Base-by-base conservation (phyloP, 1,139 yeast genomes). In the Kodamaea fungicola region DNA sequence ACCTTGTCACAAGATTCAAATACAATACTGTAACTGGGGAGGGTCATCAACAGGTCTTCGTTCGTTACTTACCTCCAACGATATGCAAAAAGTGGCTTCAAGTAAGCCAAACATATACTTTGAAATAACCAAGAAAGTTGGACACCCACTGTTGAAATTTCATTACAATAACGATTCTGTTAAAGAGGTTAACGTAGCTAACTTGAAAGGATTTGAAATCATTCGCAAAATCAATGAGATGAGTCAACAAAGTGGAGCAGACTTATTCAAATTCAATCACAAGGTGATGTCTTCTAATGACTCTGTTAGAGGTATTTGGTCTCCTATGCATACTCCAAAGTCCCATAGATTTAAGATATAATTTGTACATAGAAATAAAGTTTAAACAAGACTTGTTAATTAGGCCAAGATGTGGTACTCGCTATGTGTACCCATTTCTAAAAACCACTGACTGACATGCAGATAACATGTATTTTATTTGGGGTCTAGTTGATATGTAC, bases 231-330 rank as follows among this genome's bases (percentile, higher is more conserved):
- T 85, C 44, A 72, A 76, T 49, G 84, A 80, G 46, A 56, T 56
- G 49, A 54, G 66, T 37, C 73, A 65, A 51, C 54, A 66, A 42
- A 59, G 67, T 38, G 76, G 76, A 31, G 61, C 62, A 38, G 58
- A 59, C 8, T 61, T 67, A 41, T 63, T 67, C 58, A 71, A 70
- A 49, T 68, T 50, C 54, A 71, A 71, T 59, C 80, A 83, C 47
- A 83, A 84, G 49, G 97, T 92, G 30, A 76, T 79, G 59, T 83
- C 95, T 31, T 62, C 74, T 42, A 92, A 90, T 59, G 78, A 77
- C 43, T 83, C 95, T 35, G 92, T 92, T 12, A 83, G 99, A 73
- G 99, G 98, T 53, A 74, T 92, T 37, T 92, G 99, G 98, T 88
- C 97, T 34, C 98, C 98, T 40, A 73, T 92, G 70, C 97, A 92